Evolutionary conservation across 768 basidiomycete species (phyloP).

Genomic region (Lactifluus subvellereus): DNA sequence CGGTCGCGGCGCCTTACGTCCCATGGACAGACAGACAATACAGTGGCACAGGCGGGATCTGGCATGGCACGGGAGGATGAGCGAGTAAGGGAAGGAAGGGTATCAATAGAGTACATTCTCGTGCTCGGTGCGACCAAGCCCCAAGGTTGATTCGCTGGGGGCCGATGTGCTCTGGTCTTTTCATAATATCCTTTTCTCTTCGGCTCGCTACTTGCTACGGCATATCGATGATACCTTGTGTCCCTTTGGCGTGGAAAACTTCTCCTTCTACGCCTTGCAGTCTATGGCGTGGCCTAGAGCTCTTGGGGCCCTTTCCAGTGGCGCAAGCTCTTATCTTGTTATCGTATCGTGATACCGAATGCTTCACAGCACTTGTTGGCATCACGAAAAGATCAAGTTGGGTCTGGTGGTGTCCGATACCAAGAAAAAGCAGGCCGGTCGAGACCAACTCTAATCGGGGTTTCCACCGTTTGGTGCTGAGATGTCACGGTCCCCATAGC

Average conservation of each 20-base stretch:
- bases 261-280: background rate
- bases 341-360: background rate
- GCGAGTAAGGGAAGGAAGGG: too few species aligned
- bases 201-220: background rate
- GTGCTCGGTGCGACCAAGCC: too few species aligned
- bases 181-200: too few species aligned
- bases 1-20: background rate
- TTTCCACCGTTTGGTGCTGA: background rate
- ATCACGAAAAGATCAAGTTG: too few species aligned
- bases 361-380: too few species aligned
- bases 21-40: background rate
- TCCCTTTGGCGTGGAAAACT: background rate
- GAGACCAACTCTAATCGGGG: background rate
- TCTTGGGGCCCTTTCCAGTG: background rate
- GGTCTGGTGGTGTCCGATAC: too few species aligned
- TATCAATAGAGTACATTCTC: too few species aligned
- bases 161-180: too few species aligned
- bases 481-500: background rate
- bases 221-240: constrained; percentile 3
- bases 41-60: background rate
- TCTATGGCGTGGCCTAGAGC: background rate
- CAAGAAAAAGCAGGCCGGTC: too few species aligned
- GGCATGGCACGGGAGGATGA: background rate
- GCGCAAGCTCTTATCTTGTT: background rate
- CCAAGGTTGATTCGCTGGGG: too few species aligned